These are phyloP conservation scores for Stentor coeruleus DNA, from an alignment of 73 alveolate species.

Conservation along the genomic window DNA sequence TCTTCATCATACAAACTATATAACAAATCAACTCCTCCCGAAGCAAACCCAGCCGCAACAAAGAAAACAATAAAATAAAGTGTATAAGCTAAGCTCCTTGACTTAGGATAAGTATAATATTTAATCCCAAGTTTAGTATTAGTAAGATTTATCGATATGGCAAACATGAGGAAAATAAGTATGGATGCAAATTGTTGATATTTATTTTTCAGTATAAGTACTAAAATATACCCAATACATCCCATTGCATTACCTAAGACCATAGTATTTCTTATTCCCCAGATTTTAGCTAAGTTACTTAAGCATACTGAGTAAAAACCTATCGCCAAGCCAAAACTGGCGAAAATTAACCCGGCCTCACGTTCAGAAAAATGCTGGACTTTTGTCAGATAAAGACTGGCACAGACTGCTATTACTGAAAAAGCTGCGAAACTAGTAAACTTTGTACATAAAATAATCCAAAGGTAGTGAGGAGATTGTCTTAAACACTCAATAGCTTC, in stretches of 20 bases:
- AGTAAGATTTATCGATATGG: neutral
- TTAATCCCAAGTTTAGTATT: neutral
- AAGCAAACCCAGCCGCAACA: neutral
- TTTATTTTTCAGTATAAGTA: neutral
- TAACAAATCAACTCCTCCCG: neutral
- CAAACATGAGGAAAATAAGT: neutral
- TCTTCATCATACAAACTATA: neutral
- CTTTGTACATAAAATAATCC: neutral
- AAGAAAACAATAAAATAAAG: neutral
- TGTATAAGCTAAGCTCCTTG: neutral
- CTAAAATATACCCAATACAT: neutral
- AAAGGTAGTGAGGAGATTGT: neutral
- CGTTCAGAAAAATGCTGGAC: neutral
- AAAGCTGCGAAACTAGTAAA: neutral
- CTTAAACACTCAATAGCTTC: too few species aligned
- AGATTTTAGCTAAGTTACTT: neutral
- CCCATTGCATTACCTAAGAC: neutral
- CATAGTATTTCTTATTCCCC: neutral
- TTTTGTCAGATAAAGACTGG: neutral
- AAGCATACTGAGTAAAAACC: neutral
- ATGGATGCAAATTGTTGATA: neutral
- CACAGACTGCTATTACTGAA: neutral
- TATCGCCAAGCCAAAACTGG: neutral
- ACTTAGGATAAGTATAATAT: neutral
- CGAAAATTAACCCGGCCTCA: neutral